Evolutionary conservation across 148 eudicot species (phyloP).

Genomic region (Hydrangea macrophylla): DNA sequence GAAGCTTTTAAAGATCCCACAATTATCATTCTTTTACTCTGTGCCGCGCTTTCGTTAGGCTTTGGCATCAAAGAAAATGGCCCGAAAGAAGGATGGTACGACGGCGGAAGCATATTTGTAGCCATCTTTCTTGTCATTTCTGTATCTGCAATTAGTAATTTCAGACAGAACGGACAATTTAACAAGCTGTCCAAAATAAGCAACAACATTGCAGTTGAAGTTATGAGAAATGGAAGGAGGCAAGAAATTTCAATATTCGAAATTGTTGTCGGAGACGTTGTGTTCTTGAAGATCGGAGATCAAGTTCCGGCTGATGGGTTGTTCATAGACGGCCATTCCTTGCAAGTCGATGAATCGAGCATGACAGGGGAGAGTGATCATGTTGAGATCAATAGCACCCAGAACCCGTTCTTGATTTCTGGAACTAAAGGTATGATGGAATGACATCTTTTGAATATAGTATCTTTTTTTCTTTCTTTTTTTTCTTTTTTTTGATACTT

Average conservation of each 20-base stretch:
- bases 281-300: slow-evolving; percentile 38
- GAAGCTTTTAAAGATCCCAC: neutral
- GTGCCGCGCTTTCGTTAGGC: slow-evolving; percentile 4
- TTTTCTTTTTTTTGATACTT: no score
- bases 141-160: slow-evolving; percentile 34
- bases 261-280: slow-evolving; percentile 37
- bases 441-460: no score
- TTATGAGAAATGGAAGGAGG: slow-evolving; percentile 18
- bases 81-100: slow-evolving; percentile 50
- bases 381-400: slow-evolving; percentile 6
- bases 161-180: slow-evolving; percentile 25
- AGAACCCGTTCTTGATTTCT: slow-evolving; percentile 23
- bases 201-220: slow-evolving; percentile 8
- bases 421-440: no score
- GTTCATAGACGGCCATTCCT: slow-evolving; percentile 30
- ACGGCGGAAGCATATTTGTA: slow-evolving; percentile 48
- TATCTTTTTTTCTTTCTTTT: no score
- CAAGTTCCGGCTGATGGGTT: slow-evolving; percentile 45
- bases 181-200: slow-evolving; percentile 10
- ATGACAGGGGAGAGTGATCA: slow-evolving; percentile 37
- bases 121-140: slow-evolving; percentile 46
- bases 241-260: slow-evolving; percentile 27
- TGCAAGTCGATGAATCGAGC: slow-evolving; percentile 45
- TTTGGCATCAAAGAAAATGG: slow-evolving; percentile 22
- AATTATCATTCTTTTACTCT: neutral